These are phyloP conservation scores for Monosporascus sp. DNA, from an alignment of 2,329 filamentous ascomycete species.

Conservation along the genomic window DNA sequence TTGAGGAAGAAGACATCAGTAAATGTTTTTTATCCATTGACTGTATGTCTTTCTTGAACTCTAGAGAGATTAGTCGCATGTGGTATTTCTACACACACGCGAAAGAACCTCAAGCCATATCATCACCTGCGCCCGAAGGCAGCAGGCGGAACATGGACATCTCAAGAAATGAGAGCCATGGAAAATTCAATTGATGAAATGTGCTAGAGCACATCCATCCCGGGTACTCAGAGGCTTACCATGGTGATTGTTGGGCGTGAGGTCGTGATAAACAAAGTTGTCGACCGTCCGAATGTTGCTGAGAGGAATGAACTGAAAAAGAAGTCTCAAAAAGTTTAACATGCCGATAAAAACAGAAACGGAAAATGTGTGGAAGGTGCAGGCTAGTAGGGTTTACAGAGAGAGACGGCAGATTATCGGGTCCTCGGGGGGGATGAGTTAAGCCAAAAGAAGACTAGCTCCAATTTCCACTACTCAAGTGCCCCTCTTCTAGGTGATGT, in stretches of 20 bases:
- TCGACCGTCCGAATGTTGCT: conserved; percentile 24
- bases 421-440: background rate
- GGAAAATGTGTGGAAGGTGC: conserved; percentile 17
- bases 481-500: conserved; percentile 12
- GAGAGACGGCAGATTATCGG: conserved; percentile 18
- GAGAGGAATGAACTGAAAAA: conserved; percentile 28
- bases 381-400: conserved; percentile 18
- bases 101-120: conserved; percentile 58
- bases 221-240: conserved; percentile 48
- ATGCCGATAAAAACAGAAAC: conserved; percentile 13
- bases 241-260: conserved; percentile 51
- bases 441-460: conserved; percentile 1
- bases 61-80: conserved; percentile 67
- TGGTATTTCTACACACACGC: conserved; percentile 48
- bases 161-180: conserved; percentile 29
- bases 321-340: conserved; percentile 22
- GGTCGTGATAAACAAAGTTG: conserved; percentile 43
- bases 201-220: conserved; percentile 29
- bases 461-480: background rate
- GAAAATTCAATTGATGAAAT: conserved; percentile 21
- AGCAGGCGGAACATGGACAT: conserved; percentile 36
- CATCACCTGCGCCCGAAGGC: conserved; percentile 49
- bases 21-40: conserved; percentile 64
- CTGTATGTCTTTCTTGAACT: conserved; percentile 79
- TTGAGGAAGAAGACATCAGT: conserved; percentile 99